These are phyloP conservation scores for Scheffersomyces coipomensis DNA, from an alignment of 805 yeast species.

Conservation along the genomic window DNA sequence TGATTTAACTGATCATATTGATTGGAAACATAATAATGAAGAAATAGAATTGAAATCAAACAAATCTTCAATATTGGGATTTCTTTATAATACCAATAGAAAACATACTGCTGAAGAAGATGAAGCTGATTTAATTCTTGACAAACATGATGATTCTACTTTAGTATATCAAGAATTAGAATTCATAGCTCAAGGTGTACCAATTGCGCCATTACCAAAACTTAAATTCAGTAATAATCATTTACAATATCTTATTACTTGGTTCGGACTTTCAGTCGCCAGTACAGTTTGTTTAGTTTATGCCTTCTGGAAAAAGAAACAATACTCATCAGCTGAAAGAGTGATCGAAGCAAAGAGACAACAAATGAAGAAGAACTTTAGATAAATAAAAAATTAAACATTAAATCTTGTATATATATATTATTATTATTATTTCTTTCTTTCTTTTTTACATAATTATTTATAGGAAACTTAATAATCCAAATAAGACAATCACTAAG, in stretches of 20 bases:
- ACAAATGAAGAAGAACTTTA: constrained; percentile 24
- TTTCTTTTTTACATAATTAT: constrained; percentile 1
- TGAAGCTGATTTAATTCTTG: constrained; percentile 12
- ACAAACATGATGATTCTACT: constrained; percentile 23
- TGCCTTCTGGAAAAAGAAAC: constrained; percentile 26
- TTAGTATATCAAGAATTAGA: constrained; percentile 45
- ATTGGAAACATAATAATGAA: constrained; percentile 26
- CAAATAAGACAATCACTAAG: constrained; percentile 37
- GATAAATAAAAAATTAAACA: background rate
- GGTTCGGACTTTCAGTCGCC: constrained; percentile 85
- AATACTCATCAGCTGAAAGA: constrained; percentile 36
- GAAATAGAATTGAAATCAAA: constrained; percentile 1
- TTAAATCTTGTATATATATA: constrained; percentile 5
- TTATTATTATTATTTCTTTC: background rate
- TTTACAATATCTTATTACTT: constrained; percentile 86
- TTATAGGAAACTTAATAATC: constrained; percentile 24
- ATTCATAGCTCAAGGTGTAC: constrained; percentile 80
- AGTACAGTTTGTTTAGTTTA: constrained; percentile 63
- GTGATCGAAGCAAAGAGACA: constrained; percentile 37
- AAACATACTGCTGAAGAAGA: constrained; percentile 8
- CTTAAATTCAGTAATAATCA: constrained; percentile 86
- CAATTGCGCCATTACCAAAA: constrained; percentile 80
- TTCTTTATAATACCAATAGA: constrained; percentile 8
- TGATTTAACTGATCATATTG: constrained; percentile 65
- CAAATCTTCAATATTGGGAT: constrained; percentile 3